These are phyloP conservation scores for Phytophthora sansomeana DNA, from an alignment of 352 stramenopile genomes.

Conservation along the genomic window DNA sequence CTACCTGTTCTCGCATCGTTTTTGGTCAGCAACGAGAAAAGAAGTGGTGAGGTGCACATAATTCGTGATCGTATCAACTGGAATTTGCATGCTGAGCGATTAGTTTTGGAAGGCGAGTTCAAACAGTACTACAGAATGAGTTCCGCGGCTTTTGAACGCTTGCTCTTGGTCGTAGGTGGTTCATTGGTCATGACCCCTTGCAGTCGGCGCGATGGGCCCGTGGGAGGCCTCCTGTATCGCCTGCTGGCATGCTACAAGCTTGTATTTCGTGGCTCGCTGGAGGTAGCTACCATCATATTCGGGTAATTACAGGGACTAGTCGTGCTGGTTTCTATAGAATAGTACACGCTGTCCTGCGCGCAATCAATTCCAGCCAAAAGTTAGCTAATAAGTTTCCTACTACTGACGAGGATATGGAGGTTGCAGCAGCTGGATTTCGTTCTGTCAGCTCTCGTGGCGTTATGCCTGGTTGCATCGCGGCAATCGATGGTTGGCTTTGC, in stretches of 20 bases:
- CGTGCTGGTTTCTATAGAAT: constrained; percentile 10
- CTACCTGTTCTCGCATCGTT: no score
- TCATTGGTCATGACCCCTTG: constrained; percentile 2
- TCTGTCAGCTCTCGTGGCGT: neutral
- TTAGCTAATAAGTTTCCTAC: neutral
- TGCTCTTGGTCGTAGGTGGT: neutral
- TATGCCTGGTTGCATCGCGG: constrained; percentile 10
- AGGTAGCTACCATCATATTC: constrained; percentile 20
- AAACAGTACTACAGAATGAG: constrained; percentile 18
- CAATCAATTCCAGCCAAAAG: neutral
- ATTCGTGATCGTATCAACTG: neutral
- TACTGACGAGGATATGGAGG: neutral
- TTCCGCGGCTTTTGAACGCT: constrained; percentile 4
- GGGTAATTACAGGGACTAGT: constrained; percentile 9
- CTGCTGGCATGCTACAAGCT: constrained; percentile 13
- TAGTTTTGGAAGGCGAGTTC: constrained; percentile 14
- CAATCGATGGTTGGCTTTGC: constrained; percentile 15
- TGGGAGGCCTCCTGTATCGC: constrained; percentile 5
- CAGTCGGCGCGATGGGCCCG: constrained; percentile 9
- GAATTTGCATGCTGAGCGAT: constrained; percentile 1
- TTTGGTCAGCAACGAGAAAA: neutral
- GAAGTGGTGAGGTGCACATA: neutral
- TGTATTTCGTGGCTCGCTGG: constrained; percentile 13
- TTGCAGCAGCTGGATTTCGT: neutral
- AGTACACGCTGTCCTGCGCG: neutral